phyloP scores from a whole-genome alignment of 306 rosid species.

The Medicago ruthenica region DNA sequence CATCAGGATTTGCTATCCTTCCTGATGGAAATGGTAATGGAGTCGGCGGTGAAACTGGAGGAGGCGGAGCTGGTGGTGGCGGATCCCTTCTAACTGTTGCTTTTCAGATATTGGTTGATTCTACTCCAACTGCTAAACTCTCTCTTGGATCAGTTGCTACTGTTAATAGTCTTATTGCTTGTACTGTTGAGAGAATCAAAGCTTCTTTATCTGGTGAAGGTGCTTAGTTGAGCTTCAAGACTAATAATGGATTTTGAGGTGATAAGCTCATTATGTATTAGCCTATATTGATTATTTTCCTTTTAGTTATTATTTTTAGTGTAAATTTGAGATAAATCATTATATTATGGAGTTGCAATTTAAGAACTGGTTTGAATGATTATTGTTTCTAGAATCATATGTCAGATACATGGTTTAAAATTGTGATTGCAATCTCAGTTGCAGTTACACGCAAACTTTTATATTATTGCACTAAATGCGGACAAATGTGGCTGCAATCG shows the following conservation, averaged over 20 bases:
- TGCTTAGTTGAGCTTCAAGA: slow-evolving; percentile 45
- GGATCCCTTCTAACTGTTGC: slow-evolving; percentile 95
- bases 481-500: too few relatives aligned
- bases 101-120: slow-evolving; percentile 93
- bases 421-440: too few relatives aligned
- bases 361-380: too few relatives aligned
- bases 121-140: slow-evolving; percentile 89
- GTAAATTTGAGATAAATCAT: too few relatives aligned
- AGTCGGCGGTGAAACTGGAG: slow-evolving; percentile 27
- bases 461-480: too few relatives aligned
- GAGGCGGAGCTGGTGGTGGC: slow-evolving; percentile 41
- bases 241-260: slow-evolving; percentile 22
- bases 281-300: not conserved
- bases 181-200: slow-evolving; percentile 94
- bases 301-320: too few relatives aligned
- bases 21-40: slow-evolving; percentile 72
- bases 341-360: too few relatives aligned
- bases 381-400: too few relatives aligned
- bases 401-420: too few relatives aligned
- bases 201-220: slow-evolving; percentile 72
- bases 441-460: too few relatives aligned
- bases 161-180: slow-evolving; percentile 87
- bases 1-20: slow-evolving; percentile 97
- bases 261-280: not conserved
- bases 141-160: slow-evolving; percentile 96